These are phyloP conservation scores for Eustoma russellianum DNA, from an alignment of 257 asterid genomes.

Conservation along the genomic window DNA sequence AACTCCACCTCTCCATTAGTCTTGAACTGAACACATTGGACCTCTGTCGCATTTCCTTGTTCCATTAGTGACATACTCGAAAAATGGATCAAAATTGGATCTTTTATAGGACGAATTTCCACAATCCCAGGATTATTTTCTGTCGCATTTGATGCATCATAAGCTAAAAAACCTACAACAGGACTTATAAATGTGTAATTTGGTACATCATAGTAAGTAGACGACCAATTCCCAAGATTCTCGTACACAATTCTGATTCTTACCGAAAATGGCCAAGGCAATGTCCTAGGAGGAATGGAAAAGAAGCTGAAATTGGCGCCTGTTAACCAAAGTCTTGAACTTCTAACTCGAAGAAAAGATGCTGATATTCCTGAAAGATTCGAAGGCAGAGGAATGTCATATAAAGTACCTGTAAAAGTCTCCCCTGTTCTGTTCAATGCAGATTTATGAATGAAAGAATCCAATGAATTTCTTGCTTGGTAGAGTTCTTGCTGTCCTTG, in stretches of 20 bases:
- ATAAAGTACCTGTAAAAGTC: conserved; percentile 38
- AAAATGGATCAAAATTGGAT: conserved; percentile 38
- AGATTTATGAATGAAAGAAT: conserved; percentile 36
- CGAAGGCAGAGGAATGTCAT: conserved; percentile 37
- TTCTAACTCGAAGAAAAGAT: conserved; percentile 38
- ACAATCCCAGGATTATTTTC: conserved; percentile 9
- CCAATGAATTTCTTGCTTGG: conserved; percentile 30
- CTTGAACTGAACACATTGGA: conserved; percentile 48
- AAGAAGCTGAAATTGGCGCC: conserved; percentile 38
- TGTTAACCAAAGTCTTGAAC: conserved; percentile 33
- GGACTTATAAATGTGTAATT: conserved; percentile 50
- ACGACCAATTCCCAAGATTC: conserved; percentile 63
- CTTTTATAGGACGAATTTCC: conserved; percentile 21
- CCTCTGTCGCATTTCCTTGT: neutral
- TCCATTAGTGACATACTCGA: conserved; percentile 10
- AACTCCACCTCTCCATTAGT: conserved; percentile 37
- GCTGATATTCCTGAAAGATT: conserved; percentile 39
- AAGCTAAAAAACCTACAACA: conserved; percentile 54
- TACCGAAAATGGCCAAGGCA: conserved; percentile 47
- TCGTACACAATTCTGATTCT: conserved; percentile 55
- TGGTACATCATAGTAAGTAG: conserved; percentile 45
- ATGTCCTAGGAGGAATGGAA: conserved; percentile 30
- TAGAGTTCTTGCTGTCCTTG: conserved; percentile 19
- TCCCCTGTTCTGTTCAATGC: conserved; percentile 21
- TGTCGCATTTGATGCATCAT: conserved; percentile 37